phyloP scores from a whole-genome alignment of 202 grass and related monocot species.

The Hordeum pubiflorum region DNA sequence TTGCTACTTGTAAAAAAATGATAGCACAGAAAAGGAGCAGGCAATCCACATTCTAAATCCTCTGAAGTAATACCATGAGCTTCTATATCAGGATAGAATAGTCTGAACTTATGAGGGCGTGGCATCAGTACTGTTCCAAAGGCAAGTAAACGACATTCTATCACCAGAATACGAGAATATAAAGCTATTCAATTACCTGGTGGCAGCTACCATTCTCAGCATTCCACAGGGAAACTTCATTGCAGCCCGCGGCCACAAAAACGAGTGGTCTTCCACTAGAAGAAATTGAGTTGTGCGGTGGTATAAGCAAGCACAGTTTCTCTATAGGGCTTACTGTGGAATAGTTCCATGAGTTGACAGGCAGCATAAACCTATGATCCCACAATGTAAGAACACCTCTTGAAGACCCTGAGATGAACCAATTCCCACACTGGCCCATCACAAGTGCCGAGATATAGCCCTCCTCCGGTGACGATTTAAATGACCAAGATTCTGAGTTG shows the following conservation, averaged over 20 bases:
- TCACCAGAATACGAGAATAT: background rate
- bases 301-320: conserved; percentile 88
- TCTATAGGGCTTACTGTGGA: conserved; percentile 75
- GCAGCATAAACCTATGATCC: conserved; percentile 94
- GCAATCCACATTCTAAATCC: background rate
- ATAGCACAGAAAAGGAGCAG: background rate
- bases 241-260: conserved; percentile 78
- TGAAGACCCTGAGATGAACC: conserved; percentile 96
- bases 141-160: background rate
- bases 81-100: conserved; percentile 12
- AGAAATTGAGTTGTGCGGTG: conserved; percentile 52
- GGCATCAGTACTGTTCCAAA: background rate
- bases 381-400: conserved; percentile 87
- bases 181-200: conserved; percentile 53
- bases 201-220: conserved; percentile 96
- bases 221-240: conserved; percentile 93
- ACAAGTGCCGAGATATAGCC: conserved; percentile 77
- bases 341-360: conserved; percentile 93
- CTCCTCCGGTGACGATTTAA: conserved; percentile 64
- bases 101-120: background rate
- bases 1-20: background rate
- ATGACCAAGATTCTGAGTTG: conserved; percentile 76
- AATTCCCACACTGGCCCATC: conserved; percentile 87
- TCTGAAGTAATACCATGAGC: background rate
- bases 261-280: conserved; percentile 67